phyloP scores from a whole-genome alignment of 2,329 filamentous ascomycete species.

The Aspergillus quadrilineatus region DNA sequence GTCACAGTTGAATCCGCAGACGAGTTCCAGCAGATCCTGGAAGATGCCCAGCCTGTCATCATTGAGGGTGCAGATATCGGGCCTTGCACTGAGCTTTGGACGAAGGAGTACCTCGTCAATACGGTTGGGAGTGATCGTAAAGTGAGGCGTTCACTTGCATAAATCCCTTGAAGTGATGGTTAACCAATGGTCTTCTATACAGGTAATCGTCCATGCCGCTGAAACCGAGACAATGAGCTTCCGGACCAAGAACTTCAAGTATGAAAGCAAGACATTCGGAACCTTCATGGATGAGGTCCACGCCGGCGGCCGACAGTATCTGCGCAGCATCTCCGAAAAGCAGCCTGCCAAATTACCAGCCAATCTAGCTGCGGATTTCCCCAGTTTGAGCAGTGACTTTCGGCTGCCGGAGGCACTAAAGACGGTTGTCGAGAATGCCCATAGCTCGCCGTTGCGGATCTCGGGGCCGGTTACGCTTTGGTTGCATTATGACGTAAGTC shows the following conservation, averaged over 20 bases:
- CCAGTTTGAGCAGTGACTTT: constrained; percentile 68
- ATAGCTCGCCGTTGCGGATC: constrained; percentile 77
- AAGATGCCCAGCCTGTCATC: constrained; percentile 61
- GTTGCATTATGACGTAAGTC: constrained; percentile 76
- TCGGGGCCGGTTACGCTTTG: constrained; percentile 82
- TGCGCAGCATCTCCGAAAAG: constrained; percentile 71
- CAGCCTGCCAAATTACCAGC: constrained; percentile 69
- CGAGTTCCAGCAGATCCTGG: constrained; percentile 62
- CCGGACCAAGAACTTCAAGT: constrained; percentile 76
- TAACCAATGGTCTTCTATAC: not conserved
- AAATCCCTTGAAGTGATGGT: not conserved
- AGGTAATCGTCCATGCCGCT: constrained; percentile 75
- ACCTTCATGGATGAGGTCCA: constrained; percentile 63
- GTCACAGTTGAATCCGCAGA: constrained; percentile 52
- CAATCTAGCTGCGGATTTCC: constrained; percentile 70
- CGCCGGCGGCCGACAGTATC: constrained; percentile 65
- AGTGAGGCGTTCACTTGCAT: constrained; percentile 43
- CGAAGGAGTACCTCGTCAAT: constrained; percentile 63
- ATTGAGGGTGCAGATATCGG: constrained; percentile 68
- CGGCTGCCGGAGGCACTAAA: constrained; percentile 61
- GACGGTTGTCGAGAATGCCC: constrained; percentile 60
- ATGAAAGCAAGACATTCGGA: constrained; percentile 66
- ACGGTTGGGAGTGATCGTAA: constrained; percentile 61
- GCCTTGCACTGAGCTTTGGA: constrained; percentile 67
- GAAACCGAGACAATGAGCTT: constrained; percentile 71